phyloP scores from a whole-genome alignment of 2,329 filamentous ascomycete genomes.

The Hypocreales sp. region DNA sequence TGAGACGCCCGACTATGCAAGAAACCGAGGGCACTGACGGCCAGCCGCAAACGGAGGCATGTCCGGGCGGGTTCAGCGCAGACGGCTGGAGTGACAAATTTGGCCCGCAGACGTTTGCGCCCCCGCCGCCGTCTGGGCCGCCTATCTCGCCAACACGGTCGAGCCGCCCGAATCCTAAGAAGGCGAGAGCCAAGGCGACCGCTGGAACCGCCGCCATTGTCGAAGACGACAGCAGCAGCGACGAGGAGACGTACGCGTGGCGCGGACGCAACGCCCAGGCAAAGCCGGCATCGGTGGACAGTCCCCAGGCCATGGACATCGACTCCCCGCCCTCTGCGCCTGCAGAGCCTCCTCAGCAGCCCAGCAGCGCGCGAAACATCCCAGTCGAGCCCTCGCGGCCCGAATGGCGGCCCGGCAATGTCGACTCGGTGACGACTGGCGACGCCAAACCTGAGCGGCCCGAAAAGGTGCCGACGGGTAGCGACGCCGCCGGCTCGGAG shows the following conservation, averaged over 20 bases:
- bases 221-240: conserved; percentile 28
- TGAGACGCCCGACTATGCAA: conserved; percentile 11
- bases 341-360: conserved; percentile 7
- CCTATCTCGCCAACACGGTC: conserved; percentile 29
- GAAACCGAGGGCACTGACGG: conserved; percentile 8
- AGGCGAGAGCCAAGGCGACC: conserved; percentile 39
- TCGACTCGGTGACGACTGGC: conserved; percentile 12
- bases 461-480: conserved; percentile 10
- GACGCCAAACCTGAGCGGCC: conserved; percentile 6
- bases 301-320: conserved; percentile 50
- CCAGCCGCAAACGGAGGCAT: conserved; percentile 7
- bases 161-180: conserved; percentile 34
- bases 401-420: conserved; percentile 41
- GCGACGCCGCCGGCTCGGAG: conserved; percentile 32
- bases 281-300: conserved; percentile 18
- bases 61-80: conserved; percentile 28
- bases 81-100: conserved; percentile 39
- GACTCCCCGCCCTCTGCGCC: conserved; percentile 30
- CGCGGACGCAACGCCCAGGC: conserved; percentile 16
- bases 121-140: conserved; percentile 21
- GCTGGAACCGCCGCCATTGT: conserved; percentile 29
- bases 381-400: conserved; percentile 41
- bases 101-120: conserved; percentile 37
- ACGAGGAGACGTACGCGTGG: conserved; percentile 22
- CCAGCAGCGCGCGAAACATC: conserved; percentile 30